Percentiles rank a stretch among this genome's conserved stretches.
These are phyloP conservation scores for Ziziphus jujuba DNA, from an alignment of 306 rosid genomes.

Conservation along the genomic window DNA sequence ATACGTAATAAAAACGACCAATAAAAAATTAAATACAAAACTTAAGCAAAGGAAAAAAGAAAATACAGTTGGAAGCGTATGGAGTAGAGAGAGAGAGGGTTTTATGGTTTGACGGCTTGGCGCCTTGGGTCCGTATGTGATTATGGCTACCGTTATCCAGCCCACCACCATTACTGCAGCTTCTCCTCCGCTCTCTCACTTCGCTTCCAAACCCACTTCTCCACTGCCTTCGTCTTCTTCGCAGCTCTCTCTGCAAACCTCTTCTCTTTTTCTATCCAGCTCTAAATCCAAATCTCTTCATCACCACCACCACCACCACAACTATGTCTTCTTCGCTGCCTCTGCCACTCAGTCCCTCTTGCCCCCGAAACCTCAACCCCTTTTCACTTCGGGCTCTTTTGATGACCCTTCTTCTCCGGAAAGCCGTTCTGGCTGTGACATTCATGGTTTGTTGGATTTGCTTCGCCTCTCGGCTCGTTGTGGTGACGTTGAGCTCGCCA, in stretches of 20 bases:
- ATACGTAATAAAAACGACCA: too few relatives aligned
- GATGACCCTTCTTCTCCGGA: slow-evolving; percentile 6
- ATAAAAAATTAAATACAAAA: too few relatives aligned
- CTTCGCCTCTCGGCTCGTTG: slow-evolving; percentile 56
- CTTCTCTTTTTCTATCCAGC: slow-evolving; percentile 3
- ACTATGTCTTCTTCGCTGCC: slow-evolving; percentile 27
- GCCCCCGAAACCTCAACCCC: slow-evolving; percentile 17
- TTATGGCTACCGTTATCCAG: slow-evolving; percentile 27
- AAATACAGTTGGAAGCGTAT: not conserved
- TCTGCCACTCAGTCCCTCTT: slow-evolving; percentile 21
- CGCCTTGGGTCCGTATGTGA: not conserved
- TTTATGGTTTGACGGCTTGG: slow-evolving; percentile 13
- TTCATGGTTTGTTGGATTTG: slow-evolving; percentile 24
- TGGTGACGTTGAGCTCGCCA: slow-evolving; percentile 43
- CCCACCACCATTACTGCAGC: slow-evolving; percentile 3
- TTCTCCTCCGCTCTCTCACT: not conserved
- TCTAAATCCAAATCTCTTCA: slow-evolving; percentile 11
- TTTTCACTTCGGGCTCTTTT: slow-evolving; percentile 14
- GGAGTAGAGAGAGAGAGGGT: not conserved
- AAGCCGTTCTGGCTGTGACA: not conserved
- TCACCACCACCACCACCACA: slow-evolving; percentile 12
- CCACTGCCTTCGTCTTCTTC: slow-evolving; percentile 14
- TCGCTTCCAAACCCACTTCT: slow-evolving; percentile 10
- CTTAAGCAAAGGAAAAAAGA: too few relatives aligned
- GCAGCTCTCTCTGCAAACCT: slow-evolving; percentile 12